A percentile compares a stretch with the other conserved stretches of the same genome.
Evolutionary conservation across 208 protist genomes (phyloP).

Genomic region (Balamuthia mandrillaris): DNA sequence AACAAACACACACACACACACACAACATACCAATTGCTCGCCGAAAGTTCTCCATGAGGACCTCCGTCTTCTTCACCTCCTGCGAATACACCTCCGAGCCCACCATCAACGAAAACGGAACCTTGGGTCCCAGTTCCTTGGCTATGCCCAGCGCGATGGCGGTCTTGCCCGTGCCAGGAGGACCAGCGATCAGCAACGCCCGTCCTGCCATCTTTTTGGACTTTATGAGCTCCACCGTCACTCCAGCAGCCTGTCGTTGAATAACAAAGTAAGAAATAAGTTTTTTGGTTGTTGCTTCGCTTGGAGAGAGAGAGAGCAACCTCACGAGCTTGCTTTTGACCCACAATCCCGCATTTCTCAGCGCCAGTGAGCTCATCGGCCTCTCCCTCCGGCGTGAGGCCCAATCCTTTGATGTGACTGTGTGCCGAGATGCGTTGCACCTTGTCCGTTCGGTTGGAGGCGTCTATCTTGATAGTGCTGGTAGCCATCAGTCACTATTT

Average conservation of each 20-base stretch:
- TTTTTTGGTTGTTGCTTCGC: too few relatives aligned
- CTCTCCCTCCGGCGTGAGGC: slow-evolving; percentile 88
- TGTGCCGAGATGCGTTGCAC: slow-evolving; percentile 95
- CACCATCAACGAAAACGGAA: slow-evolving; percentile 97
- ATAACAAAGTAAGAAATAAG: too few relatives aligned
- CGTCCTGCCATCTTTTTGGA: slow-evolving; percentile 99
- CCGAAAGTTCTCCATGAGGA: slow-evolving; percentile 99
- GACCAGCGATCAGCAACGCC: slow-evolving; percentile 97
- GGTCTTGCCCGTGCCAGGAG: slow-evolving; percentile 91
- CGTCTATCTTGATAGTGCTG: slow-evolving; percentile 47
- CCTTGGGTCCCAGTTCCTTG: slow-evolving; percentile 98
- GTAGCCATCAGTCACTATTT: too few relatives aligned
- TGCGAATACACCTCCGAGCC: slow-evolving; percentile 97
- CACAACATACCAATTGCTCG: slow-evolving; percentile 90
- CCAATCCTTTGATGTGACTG: slow-evolving; percentile 97
- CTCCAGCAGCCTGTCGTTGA: slow-evolving; percentile 84
- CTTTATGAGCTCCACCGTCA: slow-evolving; percentile 97
- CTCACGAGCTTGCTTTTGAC: slow-evolving; percentile 95
- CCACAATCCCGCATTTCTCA: slow-evolving; percentile 91
- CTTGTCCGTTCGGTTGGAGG: slow-evolving; percentile 93
- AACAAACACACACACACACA: not conserved
- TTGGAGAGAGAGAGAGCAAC: too few relatives aligned
- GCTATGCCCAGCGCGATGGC: slow-evolving; percentile 96
- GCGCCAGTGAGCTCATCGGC: slow-evolving; percentile 48
- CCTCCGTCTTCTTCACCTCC: slow-evolving; percentile 99